Base-by-base conservation (phyloP, 805 yeast species). In the Maudiozyma turicensis region DNA sequence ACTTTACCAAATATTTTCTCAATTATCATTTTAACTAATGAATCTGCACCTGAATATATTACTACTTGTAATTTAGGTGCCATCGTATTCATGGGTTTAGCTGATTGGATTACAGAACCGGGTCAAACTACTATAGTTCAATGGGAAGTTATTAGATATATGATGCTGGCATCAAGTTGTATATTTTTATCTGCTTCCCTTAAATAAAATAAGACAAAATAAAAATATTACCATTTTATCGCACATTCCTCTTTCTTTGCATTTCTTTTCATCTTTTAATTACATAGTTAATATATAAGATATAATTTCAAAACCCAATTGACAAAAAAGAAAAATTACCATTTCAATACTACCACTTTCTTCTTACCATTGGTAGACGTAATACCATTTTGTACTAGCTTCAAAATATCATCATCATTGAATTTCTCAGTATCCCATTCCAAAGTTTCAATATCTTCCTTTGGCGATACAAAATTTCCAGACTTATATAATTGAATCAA, bases 401-500 rank as follows among this genome's bases (percentile, higher is more conserved):
- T 62, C 29, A 75, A 59, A 29, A 77, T 63, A 47, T 74, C 71
- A 3, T 69, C 75, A 45, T 70, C 75, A 1, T 70, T 48, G 9
- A 52, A 42, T 6, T 49, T 52, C 9, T 48, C 50, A 41, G 68
- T 67, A 26, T 59, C 59, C 53, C 68, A 68, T 10, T 69, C 59
- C 37, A 67, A 58, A 30, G 68, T 60, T 44, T 66, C 60, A n/a
- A 65, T 58, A 43, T 77, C 74, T 31, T 69, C 66, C 48, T 64
- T 68, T 0, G 79, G 75, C 7, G 78, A 75, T 32, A 73, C 76
- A 32, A 86, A 63, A 48, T 78, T 72, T n/a, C 83, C 84, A 2
- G 69, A 59, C 47, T 80, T 70, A 65, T 82, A 83, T 55, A 84
- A 68, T 44, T 77, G 69, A 41, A 84, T 70, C 40, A 88, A 70